Base-by-base conservation (phyloP, 108 stramenopile genomes). In the Mayamaea pseudoterrestris region DNA sequence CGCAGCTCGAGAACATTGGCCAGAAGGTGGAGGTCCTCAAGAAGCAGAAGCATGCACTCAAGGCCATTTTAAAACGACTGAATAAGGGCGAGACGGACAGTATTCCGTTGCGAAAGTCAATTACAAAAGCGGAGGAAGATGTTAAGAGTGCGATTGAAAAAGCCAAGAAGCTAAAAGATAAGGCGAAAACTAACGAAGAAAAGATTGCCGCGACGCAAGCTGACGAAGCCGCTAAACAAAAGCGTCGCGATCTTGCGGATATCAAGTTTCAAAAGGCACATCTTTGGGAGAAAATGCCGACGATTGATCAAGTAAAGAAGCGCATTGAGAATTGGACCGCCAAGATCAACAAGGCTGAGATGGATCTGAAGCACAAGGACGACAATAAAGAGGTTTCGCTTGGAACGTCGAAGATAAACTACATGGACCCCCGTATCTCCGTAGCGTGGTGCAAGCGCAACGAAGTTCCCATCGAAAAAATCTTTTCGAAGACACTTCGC, bases 391-490 rank as follows among this genome's bases (percentile, higher is more conserved):
- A 95, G 60, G 98, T 99, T 2, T 74, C 87, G 5, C 71, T 95
- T 8, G 90, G 91, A 48, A 95, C 94, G 22, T 91, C 91, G 30
- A 85, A 85, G 83, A 94, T 97, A 68, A 99, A 99, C 64, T 99
- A 99, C 66, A 97, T 97, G 95, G 97, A 98, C 74, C 99, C 97
- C 2, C 90, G 99, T 34, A 94, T 98, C 47, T 78, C 93, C 14
- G 97, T 99, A 1, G 99, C 99, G 5, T 99, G 94, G 92, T 99
- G 99, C 75, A 99, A 99, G 65, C 75, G 91, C 28, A 90, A 90
- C 50, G 93, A 95, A 37, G 88, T 95, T 9, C 94, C 94, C 1
- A 91, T 97, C 35, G 93, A 95, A 58, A 93, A 91, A 46, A 69
- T 97, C 13, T 99, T 99, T 58, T 86, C 96, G 42, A 90, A 85